Conservation (phyloP, 495 filamentous ascomycete species). For the Daldinia loculata region DNA sequence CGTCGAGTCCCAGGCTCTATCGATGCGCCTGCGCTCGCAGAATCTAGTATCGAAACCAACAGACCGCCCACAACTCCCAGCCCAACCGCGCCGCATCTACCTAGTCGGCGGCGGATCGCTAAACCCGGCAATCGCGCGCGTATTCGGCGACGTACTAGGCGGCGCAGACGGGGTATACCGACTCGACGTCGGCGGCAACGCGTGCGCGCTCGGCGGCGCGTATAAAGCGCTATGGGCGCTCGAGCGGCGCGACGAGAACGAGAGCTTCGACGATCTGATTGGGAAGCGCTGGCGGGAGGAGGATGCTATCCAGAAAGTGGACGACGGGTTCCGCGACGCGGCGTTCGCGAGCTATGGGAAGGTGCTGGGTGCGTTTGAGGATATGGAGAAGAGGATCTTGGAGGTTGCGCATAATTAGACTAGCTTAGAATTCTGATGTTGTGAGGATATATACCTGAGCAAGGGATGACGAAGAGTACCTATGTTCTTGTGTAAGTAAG, state of each 20-base stretch:
- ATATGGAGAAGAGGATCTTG: constrained; percentile 78
- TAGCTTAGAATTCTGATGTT: background rate
- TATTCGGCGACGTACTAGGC: constrained; percentile 87
- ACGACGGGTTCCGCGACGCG: constrained; percentile 78
- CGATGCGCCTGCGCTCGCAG: constrained; percentile 82
- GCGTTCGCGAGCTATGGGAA: constrained; percentile 79
- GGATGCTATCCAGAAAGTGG: constrained; percentile 80
- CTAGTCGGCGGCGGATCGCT: constrained; percentile 90
- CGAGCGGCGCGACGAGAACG: constrained; percentile 63
- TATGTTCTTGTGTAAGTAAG: no score
- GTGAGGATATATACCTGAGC: background rate
- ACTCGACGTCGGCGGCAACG: constrained; percentile 94
- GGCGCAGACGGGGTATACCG: constrained; percentile 88
- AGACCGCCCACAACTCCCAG: constrained; percentile 63
- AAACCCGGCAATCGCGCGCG: constrained; percentile 84
- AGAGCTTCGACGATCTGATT: constrained; percentile 89
- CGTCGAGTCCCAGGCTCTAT: constrained; percentile 92
- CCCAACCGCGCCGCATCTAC: constrained; percentile 89
- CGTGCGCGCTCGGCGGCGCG: constrained; percentile 93
- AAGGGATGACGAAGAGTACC: background rate
- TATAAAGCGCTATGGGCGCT: constrained; percentile 96
- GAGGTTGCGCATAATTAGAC: constrained; percentile 55
- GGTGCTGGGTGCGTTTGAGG: constrained; percentile 78
- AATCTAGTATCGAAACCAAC: constrained; percentile 70
- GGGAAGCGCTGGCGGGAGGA: constrained; percentile 85